Evolutionary conservation across 1,284 basidiomycete genomes (phyloP).

Genomic region (Malassezia dermatis): DNA sequence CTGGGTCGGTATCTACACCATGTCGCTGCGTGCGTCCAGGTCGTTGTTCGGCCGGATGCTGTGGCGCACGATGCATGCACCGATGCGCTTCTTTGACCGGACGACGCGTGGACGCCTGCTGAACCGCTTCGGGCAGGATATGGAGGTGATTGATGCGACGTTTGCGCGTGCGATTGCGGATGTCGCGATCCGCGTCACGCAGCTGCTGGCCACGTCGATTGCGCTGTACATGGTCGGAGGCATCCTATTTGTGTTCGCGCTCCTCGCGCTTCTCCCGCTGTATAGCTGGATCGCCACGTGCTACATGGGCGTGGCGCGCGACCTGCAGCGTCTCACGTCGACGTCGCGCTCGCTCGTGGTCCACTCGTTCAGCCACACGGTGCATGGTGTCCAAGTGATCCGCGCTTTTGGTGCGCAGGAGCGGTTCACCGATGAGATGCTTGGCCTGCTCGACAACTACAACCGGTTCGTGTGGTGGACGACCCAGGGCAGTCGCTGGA

Average conservation of each 20-base stretch:
- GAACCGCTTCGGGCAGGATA: slow-evolving; percentile 52
- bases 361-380: slow-evolving; percentile 44
- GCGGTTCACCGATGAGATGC: slow-evolving; percentile 50
- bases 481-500: slow-evolving; percentile 20
- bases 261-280: slow-evolving; percentile 49
- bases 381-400: slow-evolving; percentile 52
- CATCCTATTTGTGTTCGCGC: slow-evolving; percentile 49
- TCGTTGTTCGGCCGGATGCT: slow-evolving; percentile 30
- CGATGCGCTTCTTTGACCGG: slow-evolving; percentile 32
- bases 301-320: slow-evolving; percentile 52
- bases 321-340: slow-evolving; percentile 48
- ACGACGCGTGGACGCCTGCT: slow-evolving; percentile 51
- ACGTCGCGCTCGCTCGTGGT: slow-evolving; percentile 47
- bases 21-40: slow-evolving; percentile 20
- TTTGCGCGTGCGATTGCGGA: slow-evolving; percentile 15
- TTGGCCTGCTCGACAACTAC: slow-evolving; percentile 50
- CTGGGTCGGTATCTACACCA: slow-evolving; percentile 12
- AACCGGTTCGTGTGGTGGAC: slow-evolving; percentile 36
- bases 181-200: slow-evolving; percentile 23
- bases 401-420: slow-evolving; percentile 52
- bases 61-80: slow-evolving; percentile 25
- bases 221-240: slow-evolving; percentile 33
- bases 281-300: slow-evolving; percentile 50
- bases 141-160: slow-evolving; percentile 52
- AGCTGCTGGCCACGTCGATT: slow-evolving; percentile 45